Percentiles rank a stretch among this genome's conserved stretches.
Conservation (phyloP, 352 stramenopile genomes). For the Globisporangium cederbergense region DNA sequence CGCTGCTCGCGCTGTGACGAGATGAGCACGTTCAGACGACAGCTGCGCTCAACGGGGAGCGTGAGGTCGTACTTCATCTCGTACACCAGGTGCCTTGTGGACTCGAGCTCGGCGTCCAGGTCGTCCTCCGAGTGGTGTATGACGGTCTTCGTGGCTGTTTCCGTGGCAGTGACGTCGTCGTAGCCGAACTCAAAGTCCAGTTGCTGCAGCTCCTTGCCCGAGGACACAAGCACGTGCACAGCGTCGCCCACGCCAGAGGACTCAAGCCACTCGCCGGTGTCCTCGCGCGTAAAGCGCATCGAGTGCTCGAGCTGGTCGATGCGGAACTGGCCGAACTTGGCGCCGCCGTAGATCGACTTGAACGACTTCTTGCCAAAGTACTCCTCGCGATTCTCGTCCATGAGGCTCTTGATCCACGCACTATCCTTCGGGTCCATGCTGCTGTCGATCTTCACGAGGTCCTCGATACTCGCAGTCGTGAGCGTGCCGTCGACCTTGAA, state of each 20-base stretch:
- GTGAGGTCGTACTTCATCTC: conserved; percentile 14
- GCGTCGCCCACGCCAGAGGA: conserved; percentile 42
- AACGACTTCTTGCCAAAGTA: conserved; percentile 15
- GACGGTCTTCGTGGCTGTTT: background rate
- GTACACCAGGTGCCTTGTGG: conserved; percentile 19
- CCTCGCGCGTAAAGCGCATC: conserved; percentile 57
- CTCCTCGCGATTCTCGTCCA: conserved; percentile 16
- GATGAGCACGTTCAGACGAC: conserved; percentile 14
- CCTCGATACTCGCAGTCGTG: conserved; percentile 8
- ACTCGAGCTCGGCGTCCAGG: conserved; percentile 14
- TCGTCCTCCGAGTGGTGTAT: conserved; percentile 2
- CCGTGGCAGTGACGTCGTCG: background rate
- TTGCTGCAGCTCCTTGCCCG: conserved; percentile 21
- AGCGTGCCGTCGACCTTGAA: conserved; percentile 8
- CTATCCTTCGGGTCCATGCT: conserved; percentile 6
- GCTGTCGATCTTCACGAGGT: conserved; percentile 7
- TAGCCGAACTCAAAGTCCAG: conserved; percentile 9
- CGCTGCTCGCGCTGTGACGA: conserved; percentile 5
- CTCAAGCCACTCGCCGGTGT: conserved; percentile 72
- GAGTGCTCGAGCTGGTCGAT: conserved; percentile 55
- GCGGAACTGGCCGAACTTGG: conserved; percentile 53
- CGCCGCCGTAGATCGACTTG: conserved; percentile 52
- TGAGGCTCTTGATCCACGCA: conserved; percentile 29
- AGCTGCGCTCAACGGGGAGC: conserved; percentile 16
- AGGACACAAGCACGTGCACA: conserved; percentile 38